Evolutionary conservation across 306 rosid genomes (phyloP), one percentile per base, ranked within the genome.

Genomic region (Casuarina glauca): DNA sequence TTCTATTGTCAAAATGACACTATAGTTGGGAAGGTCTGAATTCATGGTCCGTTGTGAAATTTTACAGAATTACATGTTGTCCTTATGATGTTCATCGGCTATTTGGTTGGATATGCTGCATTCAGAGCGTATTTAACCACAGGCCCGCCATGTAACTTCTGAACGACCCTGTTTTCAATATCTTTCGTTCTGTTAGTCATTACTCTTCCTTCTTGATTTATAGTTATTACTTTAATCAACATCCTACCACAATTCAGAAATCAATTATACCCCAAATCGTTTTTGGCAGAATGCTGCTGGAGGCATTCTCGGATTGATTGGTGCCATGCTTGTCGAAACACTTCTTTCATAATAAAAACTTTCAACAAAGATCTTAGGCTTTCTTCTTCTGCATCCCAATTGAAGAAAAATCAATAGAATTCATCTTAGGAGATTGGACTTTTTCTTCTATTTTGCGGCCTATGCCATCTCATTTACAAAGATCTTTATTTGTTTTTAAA

Each of bases 321-420:
- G 85, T 60, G 94, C 89, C 84, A 88, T 92, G 98, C 88, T 94
- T n/a, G 94, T 94, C 46, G 96, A 94, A 78, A 89, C 98, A 70
- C 88, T 94, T 85, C 93, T 92, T 94, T 92, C 90, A 91, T 94
- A 76, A 86, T 86, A 51, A 84, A 83, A 86, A 74, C 84, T 43
- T 80, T 86, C 43, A 79, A 69, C 70, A 77, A 86, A 66, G 88
- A 85, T 67, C 77, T 70, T 2, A 80, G 74, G 74, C 57, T 89
- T 15, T 76, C 90, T 44, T 68, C 78, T 83, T 79, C 93, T 82
- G 77, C 80, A 73, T 83, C 90, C 61, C 74, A 57, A 61, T 78
- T 67, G 58, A 92, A 92, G 91, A 94, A 94, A 86, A 86, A 82
- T 82, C 97, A 84, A 66, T 94, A 82, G 86, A 51, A 51, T 41